A percentile compares a stretch with the other conserved stretches of the same genome.
Evolutionary conservation across 139 green algal genomes (phyloP).

Genomic region (Volvox reticuliferus): DNA sequence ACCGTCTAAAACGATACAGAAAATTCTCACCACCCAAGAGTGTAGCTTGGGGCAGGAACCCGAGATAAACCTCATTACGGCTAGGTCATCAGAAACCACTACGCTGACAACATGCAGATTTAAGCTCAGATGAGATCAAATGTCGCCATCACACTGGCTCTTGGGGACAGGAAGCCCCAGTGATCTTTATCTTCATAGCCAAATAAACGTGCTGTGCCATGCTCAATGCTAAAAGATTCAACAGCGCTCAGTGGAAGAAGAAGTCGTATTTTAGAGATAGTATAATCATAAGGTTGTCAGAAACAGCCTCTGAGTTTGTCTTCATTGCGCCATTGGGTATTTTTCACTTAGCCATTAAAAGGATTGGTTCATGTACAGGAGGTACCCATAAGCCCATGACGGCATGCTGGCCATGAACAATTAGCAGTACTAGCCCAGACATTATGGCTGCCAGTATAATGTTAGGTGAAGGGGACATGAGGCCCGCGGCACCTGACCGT

Average conservation of each 20-base stretch:
- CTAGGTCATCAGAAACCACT: not conserved
- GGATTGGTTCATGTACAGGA: not conserved
- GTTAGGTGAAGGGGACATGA: constrained; percentile 37
- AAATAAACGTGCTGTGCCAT: not conserved
- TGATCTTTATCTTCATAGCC: constrained; percentile 21
- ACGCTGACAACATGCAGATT: not conserved
- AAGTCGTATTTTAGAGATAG: constrained; percentile 57
- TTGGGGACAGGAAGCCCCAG: not conserved
- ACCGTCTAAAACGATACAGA: too few species aligned
- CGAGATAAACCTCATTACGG: constrained; percentile 13
- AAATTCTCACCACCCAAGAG: too few species aligned
- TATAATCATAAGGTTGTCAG: constrained; percentile 59
- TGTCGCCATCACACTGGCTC: not conserved
- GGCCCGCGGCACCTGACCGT: constrained; percentile 38
- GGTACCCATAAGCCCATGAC: constrained; percentile 25
- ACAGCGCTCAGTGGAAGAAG: constrained; percentile 58
- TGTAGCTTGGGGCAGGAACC: not conserved
- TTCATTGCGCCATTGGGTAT: constrained; percentile 41
- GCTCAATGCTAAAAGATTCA: not conserved
- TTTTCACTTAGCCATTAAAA: not conserved
- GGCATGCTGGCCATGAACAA: constrained; percentile 14
- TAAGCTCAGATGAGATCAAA: not conserved
- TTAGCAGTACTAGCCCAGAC: constrained; percentile 14
- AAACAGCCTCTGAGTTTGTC: constrained; percentile 67
- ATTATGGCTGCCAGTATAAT: constrained; percentile 44